Percentiles rank a stretch among this genome's conserved stretches.
Conservation (phyloP, 805 yeast species). For the Yarrowia osloensis region DNA sequence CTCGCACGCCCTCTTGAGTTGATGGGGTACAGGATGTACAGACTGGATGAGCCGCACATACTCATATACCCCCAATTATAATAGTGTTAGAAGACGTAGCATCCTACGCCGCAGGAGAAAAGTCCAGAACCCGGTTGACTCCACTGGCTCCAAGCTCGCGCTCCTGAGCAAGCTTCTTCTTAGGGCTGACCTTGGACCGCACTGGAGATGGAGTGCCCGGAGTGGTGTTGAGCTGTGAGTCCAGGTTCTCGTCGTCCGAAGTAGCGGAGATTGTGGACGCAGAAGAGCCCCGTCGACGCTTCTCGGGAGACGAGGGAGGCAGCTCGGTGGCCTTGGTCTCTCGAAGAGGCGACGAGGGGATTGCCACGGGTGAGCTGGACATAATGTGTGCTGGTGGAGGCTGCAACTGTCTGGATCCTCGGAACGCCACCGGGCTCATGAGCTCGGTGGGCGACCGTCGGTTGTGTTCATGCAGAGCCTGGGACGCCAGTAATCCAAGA, state of each 20-base stretch:
- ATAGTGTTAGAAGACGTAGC: neutral
- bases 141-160: conserved; percentile 1
- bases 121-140: conserved; percentile 8
- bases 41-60: too few species aligned
- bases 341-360: conserved; percentile 1
- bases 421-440: conserved; percentile 37
- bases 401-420: conserved; percentile 3
- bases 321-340: conserved; percentile 16
- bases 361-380: conserved; percentile 8
- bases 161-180: conserved; percentile 18
- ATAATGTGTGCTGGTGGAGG: conserved; percentile 24
- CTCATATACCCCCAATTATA: too few species aligned
- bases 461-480: conserved; percentile 46
- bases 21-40: neutral
- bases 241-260: conserved; percentile 41
- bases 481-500: conserved; percentile 57
- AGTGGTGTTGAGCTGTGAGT: conserved; percentile 15
- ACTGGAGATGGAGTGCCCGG: conserved; percentile 29
- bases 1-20: neutral
- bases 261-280: conserved; percentile 44
- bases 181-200: conserved; percentile 10
- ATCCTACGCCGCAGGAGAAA: conserved; percentile 14
- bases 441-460: conserved; percentile 37
- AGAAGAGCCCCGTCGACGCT: conserved; percentile 42
- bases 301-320: conserved; percentile 32